Evolutionary conservation across 176 grass and related monocot genomes (phyloP), one percentile per base, ranked within the genome.

Genomic region (Eremochloa ophiuroides): DNA sequence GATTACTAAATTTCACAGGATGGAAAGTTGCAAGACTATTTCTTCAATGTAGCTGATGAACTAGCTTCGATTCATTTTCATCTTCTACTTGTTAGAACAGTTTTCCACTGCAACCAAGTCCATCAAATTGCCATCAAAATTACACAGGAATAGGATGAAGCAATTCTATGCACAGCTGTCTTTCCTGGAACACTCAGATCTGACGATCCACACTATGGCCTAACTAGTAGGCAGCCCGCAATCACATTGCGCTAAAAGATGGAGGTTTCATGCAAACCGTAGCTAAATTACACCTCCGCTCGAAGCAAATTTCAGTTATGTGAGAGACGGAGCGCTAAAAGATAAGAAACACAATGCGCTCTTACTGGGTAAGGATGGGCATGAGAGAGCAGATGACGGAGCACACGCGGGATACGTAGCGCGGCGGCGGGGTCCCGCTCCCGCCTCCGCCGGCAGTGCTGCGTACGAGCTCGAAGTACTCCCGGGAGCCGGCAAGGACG

Each of bases 381-480:
- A 93, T 89, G 80, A 93, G 62, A 16, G 88, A 80, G 80, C 94
- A 97, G 83, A 97, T 97, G 29, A 70, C 80, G 3, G 88, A 91
- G 86, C 94, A 97, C 22, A 85, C 86, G 69, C 94, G 89, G 44
- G 94, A 97, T 6, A 97, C 86, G 75, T 93, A 93, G 77, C 94
- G 84, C 58, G 94, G 94, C 2, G 94, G 94, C 18, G 94, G 88
- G 16, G 84, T 76, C 13, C 81, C 84, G 5, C 84, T 76, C 13
- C 81, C 84, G 5, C 84, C 88, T 11, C 80, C 62, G 1, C 37
- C 62, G 22, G 90, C 86, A 10, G 85, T 83, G 73, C 90, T 86
- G 11, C 92, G 86, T 27, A 98, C 95, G 46, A 94, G 88, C 74
- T 80, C 92, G 66, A 98, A 94, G 86, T 92, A 98, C 81, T 98